A percentile compares a stretch with the other conserved stretches of the same genome.
These are phyloP conservation scores for Claviceps arundinis DNA, from an alignment of 2,329 filamentous ascomycete genomes.

Conservation along the genomic window DNA sequence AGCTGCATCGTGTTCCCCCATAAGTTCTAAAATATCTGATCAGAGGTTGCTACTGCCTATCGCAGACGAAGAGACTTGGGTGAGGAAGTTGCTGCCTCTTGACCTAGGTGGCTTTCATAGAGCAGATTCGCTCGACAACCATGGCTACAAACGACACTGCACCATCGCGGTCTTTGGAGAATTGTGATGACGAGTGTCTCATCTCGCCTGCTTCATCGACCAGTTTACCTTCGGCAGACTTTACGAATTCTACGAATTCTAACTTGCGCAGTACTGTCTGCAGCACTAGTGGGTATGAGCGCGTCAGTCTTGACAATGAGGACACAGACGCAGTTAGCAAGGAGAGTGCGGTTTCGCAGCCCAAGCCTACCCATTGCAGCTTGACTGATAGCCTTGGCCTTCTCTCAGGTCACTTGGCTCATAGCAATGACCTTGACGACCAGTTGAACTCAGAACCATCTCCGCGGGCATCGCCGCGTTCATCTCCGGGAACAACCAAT, in stretches of 20 bases:
- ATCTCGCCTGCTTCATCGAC: background rate
- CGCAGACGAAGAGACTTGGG: background rate
- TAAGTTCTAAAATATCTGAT: too few species aligned
- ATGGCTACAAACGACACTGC: background rate
- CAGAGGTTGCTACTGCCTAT: background rate
- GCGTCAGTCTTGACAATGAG: background rate
- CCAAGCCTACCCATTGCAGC: background rate
- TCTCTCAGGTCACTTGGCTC: background rate
- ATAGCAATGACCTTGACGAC: background rate
- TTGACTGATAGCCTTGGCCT: constrained; percentile 1
- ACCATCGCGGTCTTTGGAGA: background rate
- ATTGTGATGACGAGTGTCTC: background rate
- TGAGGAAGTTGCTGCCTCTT: background rate
- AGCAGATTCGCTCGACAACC: background rate
- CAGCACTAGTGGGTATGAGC: background rate
- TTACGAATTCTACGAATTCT: background rate
- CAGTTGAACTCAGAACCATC: background rate
- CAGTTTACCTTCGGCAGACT: background rate
- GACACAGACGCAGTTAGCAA: background rate
- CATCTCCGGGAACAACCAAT: background rate
- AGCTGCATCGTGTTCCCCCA: too few species aligned
- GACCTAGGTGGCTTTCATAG: background rate
- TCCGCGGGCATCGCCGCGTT: background rate
- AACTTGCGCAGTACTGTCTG: background rate
- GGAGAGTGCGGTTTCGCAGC: background rate